Evolutionary conservation across 441 rosid species (phyloP).

Genomic region (Gossypium lobatum): DNA sequence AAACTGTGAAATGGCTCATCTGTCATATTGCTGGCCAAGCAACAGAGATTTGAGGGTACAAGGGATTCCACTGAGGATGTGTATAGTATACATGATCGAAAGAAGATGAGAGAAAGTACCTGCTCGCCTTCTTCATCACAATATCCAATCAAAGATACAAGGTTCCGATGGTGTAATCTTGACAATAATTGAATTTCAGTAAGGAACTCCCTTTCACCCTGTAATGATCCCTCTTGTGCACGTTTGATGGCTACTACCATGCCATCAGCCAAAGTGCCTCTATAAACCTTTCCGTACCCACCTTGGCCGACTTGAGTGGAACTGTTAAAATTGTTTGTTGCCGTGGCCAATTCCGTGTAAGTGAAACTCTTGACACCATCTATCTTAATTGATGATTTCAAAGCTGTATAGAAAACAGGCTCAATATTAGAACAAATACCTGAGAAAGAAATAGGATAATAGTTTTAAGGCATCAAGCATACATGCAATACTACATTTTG

Average conservation of each 20-base stretch:
- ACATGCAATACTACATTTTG: background rate
- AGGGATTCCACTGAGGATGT: background rate
- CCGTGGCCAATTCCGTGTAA: conserved; percentile 65
- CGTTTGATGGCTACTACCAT: conserved; percentile 78
- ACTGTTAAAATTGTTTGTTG: conserved; percentile 62
- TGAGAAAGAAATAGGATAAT: background rate
- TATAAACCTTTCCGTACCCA: conserved; percentile 91
- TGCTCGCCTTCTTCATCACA: conserved; percentile 96
- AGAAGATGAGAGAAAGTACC: conserved; percentile 33
- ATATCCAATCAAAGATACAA: conserved; percentile 80
- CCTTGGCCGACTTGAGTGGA: conserved; percentile 87
- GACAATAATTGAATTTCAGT: conserved; percentile 84
- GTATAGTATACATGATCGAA: background rate
- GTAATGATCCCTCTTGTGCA: conserved; percentile 86
- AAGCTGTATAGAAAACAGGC: conserved; percentile 34
- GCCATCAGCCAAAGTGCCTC: conserved; percentile 64
- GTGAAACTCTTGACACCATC: conserved; percentile 86
- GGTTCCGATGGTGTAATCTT: conserved; percentile 91
- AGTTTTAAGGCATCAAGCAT: background rate
- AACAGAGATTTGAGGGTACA: background rate
- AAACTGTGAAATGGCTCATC: background rate
- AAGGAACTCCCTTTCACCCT: conserved; percentile 88
- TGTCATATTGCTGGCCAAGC: background rate
- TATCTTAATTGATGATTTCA: conserved; percentile 57
- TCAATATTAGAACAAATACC: background rate